Base-by-base conservation (phyloP, 495 filamentous ascomycete species). In the Xylaria flabelliformis region DNA sequence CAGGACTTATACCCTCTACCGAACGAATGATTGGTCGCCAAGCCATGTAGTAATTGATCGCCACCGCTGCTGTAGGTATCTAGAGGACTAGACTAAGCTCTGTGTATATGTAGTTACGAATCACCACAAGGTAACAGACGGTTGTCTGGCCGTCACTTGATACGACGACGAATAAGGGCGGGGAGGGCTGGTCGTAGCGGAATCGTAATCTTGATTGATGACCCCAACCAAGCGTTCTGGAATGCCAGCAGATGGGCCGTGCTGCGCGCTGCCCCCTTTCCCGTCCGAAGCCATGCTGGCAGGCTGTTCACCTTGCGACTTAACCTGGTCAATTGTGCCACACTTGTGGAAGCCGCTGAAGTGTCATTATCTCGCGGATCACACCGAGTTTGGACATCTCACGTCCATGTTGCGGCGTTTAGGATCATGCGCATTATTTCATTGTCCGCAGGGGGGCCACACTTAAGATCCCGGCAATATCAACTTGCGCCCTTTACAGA, bases 271-370 rank as follows among this genome's bases (percentile, higher is more conserved):
- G 50, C 24, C 21, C 19, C 61, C 61, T n/a, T 64, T 64, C 44
- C 39, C 61, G 61, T 64, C 61, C 39, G 39, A 44, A 64, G 61
- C 5, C 5, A 44, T 64, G 59, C 21, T 29, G 26, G 21, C 5
- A 36, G 12, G 56, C 56, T 21, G 56, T 61, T 44, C 36, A 44
- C 59, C 59, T 44, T 41, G 59, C 34, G 59, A 44, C 39, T 44
- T n/a, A 24, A 63, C 59, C 59, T 63, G 39, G 61, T 26, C 39
- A 26, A 41, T 44, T 64, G 39, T 64, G 61, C 21, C 61, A 64
- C 61, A 44, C 36, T 51, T 67, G 64, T 67, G 46, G 64, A 67
- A 53, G 64, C 44, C 46, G 64, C 29, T 41, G 64, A 53, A 67
- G 64, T 39, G 53, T 67, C 44, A 67, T 53, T 51, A 24, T 41